Conservation (phyloP, 371 early-diverging fungal species). For the Lichtheimia ornata region DNA sequence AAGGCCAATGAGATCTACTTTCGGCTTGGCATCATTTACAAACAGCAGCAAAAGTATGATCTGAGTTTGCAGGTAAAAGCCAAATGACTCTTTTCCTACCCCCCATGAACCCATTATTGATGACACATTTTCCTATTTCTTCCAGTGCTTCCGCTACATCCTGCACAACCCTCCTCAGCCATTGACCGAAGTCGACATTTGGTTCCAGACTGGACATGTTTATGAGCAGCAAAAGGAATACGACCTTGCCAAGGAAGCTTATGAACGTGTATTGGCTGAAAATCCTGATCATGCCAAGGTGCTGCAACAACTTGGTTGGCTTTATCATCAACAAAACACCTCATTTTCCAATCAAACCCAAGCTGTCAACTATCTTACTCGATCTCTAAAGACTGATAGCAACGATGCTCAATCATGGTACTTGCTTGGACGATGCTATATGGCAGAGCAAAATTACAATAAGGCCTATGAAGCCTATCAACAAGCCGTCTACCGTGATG, state of each 20-base stretch:
- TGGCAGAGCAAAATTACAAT: slow-evolving; percentile 93
- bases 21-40: slow-evolving; percentile 95
- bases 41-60: slow-evolving; percentile 89
- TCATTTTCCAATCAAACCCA: slow-evolving; percentile 79
- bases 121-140: not conserved
- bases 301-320: slow-evolving; percentile 94
- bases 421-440: slow-evolving; percentile 93
- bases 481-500: slow-evolving; percentile 94
- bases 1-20: slow-evolving; percentile 97
- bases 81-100: not conserved
- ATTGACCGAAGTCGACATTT: slow-evolving; percentile 90
- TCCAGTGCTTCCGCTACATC: slow-evolving; percentile 92
- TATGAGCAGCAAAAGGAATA: slow-evolving; percentile 95
- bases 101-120: not conserved
- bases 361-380: slow-evolving; percentile 81
- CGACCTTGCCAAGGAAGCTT: slow-evolving; percentile 84
- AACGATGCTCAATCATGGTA: slow-evolving; percentile 95
- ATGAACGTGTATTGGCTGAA: slow-evolving; percentile 86
- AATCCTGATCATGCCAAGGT: slow-evolving; percentile 95
- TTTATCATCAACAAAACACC: slow-evolving; percentile 85
- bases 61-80: slow-evolving; percentile 74
- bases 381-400: slow-evolving; percentile 83
- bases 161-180: slow-evolving; percentile 87
- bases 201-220: slow-evolving; percentile 97
- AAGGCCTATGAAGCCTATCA: slow-evolving; percentile 98